Evolutionary conservation across 2,329 filamentous ascomycete species (phyloP).

Genomic region (Chrysosporium queenslandicum): DNA sequence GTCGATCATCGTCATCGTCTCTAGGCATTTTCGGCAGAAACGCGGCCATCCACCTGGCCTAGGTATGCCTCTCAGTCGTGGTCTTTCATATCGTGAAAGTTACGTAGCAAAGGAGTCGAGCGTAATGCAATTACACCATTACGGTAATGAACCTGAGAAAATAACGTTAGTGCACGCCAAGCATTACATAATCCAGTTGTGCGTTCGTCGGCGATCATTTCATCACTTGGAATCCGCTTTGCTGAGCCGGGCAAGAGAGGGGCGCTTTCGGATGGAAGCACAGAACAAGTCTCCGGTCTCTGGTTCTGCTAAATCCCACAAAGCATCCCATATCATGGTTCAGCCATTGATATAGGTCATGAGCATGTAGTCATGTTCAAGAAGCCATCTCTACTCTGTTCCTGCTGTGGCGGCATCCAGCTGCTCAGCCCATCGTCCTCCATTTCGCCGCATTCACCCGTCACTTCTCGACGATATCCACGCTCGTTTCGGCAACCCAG

Average conservation of each 20-base stretch:
- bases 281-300: not conserved
- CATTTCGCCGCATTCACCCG: slow-evolving; percentile 21
- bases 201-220: not conserved
- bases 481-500: slow-evolving; percentile 21
- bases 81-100: no score
- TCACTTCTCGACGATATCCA: slow-evolving; percentile 16
- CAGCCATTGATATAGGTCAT: not conserved
- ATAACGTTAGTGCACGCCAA: not conserved
- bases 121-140: not conserved
- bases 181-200: not conserved
- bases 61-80: no score
- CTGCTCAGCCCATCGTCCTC: slow-evolving; percentile 24
- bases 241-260: not conserved
- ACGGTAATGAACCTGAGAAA: not conserved
- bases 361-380: slow-evolving; percentile 40
- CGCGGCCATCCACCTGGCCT: not conserved
- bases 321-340: not conserved
- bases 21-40: slow-evolving; percentile 22
- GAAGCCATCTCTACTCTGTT: slow-evolving; percentile 35
- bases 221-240: not conserved
- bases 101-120: no score
- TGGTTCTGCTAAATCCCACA: not conserved
- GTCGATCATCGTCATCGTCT: slow-evolving; percentile 18
- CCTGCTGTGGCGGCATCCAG: slow-evolving; percentile 32
- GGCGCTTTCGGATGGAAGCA: not conserved